Conservation (phyloP, 169 alveolate species). For the Babesia sp. region DNA sequence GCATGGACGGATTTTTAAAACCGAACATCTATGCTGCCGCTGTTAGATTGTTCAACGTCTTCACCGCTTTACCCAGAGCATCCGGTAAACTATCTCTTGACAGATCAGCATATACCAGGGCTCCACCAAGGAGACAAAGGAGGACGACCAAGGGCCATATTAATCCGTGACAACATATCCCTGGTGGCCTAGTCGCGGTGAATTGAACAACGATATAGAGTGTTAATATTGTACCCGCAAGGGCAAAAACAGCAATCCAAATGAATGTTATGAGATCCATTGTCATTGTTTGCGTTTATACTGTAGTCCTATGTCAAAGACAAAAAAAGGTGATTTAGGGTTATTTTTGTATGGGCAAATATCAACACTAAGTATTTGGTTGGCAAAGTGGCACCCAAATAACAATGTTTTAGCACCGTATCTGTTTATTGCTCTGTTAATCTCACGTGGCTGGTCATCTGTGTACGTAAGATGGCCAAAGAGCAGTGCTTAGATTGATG, state of each 20-base stretch:
- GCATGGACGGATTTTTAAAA: no score
- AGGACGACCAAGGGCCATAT: slow-evolving; percentile 1
- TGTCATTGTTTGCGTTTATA: neutral
- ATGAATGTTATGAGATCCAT: neutral
- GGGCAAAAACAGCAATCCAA: neutral
- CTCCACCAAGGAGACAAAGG: slow-evolving; percentile 9
- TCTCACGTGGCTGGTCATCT: neutral
- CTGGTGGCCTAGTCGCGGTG: neutral
- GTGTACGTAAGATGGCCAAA: no score
- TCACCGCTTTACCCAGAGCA: neutral
- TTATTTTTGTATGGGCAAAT: no score
- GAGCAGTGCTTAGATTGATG: no score
- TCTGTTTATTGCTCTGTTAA: no score
- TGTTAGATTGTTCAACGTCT: neutral
- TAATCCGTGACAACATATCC: slow-evolving; percentile 19
- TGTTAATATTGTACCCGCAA: neutral
- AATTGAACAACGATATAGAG: neutral
- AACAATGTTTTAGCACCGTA: no score
- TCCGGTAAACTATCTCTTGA: neutral
- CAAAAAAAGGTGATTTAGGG: no score
- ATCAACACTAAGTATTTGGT: no score
- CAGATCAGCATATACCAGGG: slow-evolving; percentile 4
- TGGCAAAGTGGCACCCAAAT: no score
- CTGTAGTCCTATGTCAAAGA: neutral
- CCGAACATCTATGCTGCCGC: no score